phyloP scores from a whole-genome alignment of 2,329 filamentous ascomycete genomes.

The Biscogniauxia mediterranea region DNA sequence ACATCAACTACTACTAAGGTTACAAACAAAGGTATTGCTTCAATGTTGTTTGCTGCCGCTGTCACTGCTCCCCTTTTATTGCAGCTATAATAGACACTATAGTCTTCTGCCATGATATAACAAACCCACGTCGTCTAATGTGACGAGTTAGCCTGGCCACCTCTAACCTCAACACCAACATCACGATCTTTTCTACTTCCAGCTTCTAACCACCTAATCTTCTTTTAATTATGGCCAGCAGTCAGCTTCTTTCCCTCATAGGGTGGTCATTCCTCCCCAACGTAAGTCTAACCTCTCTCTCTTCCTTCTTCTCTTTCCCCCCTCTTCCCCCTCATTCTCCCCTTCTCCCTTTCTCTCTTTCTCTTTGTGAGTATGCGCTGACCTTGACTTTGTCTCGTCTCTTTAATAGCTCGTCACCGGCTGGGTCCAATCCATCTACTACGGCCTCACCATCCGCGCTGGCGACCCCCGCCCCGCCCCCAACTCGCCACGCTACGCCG shows the following conservation, averaged over 20 bases:
- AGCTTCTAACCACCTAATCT: neutral
- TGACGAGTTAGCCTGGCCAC: too few relatives aligned
- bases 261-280: conserved; percentile 58
- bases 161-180: neutral
- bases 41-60: too few relatives aligned
- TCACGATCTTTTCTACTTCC: neutral
- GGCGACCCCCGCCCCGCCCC: conserved; percentile 77
- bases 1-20: too few relatives aligned
- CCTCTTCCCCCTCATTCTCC: too few relatives aligned
- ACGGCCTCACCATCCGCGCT: conserved; percentile 83
- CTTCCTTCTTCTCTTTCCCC: neutral
- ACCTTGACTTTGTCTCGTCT: neutral
- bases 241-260: conserved; percentile 48
- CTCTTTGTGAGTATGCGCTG: neutral
- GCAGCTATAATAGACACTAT: too few relatives aligned
- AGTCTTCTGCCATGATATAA: neutral
- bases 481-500: conserved; percentile 64
- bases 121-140: neutral
- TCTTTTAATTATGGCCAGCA: conserved; percentile 41
- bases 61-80: too few relatives aligned
- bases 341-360: neutral
- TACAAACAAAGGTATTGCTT: too few relatives aligned
- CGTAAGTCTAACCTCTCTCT: conserved; percentile 35
- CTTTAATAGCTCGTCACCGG: conserved; percentile 67
- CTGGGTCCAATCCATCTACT: conserved; percentile 78